These are phyloP conservation scores for Vigna radiata DNA, from an alignment of 306 rosid genomes.

Conservation along the genomic window DNA sequence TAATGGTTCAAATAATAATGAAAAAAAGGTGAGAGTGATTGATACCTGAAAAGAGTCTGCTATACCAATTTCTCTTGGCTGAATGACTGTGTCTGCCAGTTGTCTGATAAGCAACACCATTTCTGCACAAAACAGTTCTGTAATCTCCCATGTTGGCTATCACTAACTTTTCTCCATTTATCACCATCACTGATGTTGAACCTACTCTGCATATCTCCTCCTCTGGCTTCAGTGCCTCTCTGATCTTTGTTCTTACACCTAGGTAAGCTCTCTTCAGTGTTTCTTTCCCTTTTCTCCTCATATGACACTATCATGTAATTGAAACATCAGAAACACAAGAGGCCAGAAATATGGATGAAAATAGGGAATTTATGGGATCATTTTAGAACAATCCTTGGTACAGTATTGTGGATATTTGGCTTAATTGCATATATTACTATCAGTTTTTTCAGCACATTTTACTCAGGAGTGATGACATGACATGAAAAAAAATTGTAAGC, in stretches of 20 bases:
- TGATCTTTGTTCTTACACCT: conserved; percentile 57
- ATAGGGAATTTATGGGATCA: neutral
- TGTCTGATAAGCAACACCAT: conserved; percentile 72
- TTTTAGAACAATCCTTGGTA: neutral
- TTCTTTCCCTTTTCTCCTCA: conserved; percentile 63
- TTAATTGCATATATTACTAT: no score
- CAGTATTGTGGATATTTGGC: neutral
- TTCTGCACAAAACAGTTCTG: conserved; percentile 76
- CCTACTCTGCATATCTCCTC: conserved; percentile 51
- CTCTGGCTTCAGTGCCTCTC: conserved; percentile 47
- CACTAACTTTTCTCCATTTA: conserved; percentile 77
- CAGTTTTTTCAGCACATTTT: no score
- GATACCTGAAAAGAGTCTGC: conserved; percentile 65
- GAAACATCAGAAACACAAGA: conserved; percentile 15
- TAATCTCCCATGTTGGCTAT: conserved; percentile 76
- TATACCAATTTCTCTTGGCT: conserved; percentile 58
- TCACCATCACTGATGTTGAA: conserved; percentile 74
- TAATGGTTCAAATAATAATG: neutral
- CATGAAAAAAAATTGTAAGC: no score
- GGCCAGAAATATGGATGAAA: neutral
- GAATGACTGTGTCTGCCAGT: conserved; percentile 42
- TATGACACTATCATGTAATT: conserved; percentile 49
- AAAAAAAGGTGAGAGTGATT: neutral
- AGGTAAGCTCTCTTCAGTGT: conserved; percentile 72
- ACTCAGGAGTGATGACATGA: no score